Base-by-base conservation (phyloP, 495 filamentous ascomycete species). In the Jackrogersella multiformis region DNA sequence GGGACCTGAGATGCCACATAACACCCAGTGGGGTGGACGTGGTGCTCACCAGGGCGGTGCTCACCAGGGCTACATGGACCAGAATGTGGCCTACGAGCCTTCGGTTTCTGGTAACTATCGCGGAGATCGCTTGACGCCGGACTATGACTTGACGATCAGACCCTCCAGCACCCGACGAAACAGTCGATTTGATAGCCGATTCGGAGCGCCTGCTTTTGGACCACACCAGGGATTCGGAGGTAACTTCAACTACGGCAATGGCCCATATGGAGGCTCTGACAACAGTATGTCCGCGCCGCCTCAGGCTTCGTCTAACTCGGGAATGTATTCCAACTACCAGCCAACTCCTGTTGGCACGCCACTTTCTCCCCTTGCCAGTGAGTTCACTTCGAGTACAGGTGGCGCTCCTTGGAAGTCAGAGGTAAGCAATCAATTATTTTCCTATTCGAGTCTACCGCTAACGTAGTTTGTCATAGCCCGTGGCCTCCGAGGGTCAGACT, bases 321-420 rank as follows among this genome's bases (percentile, higher is more conserved):
- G 82, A 36, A 64, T 85, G 57, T 88, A 87, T 72, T 76, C 82
- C 77, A 65, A 83, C 23, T 96, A 92, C 75, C 87, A 88, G 56
- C 85, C 90, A 64, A 87, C 86, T 41, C 85, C 91, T 30, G 87
- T 91, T 66, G 90, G 92, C 34, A 92, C 92, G 24, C 84, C 91
- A 4, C 86, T 98, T 16, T 97, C 94, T 13, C 91, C 94, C 3
- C 89, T 91, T 49, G 93, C 93, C 24, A 85, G 85, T 18, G 93
- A 97, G 72, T 97, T 97, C 69, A 89, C 86, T 44, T 84, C 82
- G 20, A 66, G 70, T 9, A 56, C 76, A 7, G 66, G 69, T 38
- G 34, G 56, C 54, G 68, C 65, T 16, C 73, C 73, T 23, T 87
- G 78, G 79, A 87, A 85, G 77, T 80, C 72, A 16, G 86, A 87